Conservation (phyloP, 495 filamentous ascomycete species). For the Talaromyces adpressus region DNA sequence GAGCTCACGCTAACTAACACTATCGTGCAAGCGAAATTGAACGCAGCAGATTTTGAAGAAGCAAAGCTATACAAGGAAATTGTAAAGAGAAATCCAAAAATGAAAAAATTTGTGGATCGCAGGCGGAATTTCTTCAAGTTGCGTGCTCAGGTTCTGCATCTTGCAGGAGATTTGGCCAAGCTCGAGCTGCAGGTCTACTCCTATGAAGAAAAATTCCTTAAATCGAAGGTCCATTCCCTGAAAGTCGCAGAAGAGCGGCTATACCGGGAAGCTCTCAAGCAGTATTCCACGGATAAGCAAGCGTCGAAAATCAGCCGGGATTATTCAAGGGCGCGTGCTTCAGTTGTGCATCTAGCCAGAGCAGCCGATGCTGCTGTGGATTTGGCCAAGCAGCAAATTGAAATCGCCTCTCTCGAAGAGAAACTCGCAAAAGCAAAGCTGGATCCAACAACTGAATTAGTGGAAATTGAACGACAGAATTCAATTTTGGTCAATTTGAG, state of each 20-base stretch:
- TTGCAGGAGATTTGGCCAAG: conserved; percentile 7
- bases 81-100: not conserved
- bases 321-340: not conserved
- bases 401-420: conserved; percentile 11
- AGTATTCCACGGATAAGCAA: not conserved
- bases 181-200: not conserved
- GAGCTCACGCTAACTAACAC: not conserved
- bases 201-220: not conserved
- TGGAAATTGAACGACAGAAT: not conserved
- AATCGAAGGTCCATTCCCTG: not conserved
- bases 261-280: not conserved
- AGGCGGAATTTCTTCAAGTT: not conserved
- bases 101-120: not conserved
- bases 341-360: not conserved
- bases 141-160: not conserved
- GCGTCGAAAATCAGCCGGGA: not conserved
- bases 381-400: conserved; percentile 13
- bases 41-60: not conserved
- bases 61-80: not conserved
- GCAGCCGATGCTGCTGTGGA: not conserved
- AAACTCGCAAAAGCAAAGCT: not conserved
- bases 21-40: not conserved
- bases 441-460: not conserved
- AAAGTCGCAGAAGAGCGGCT: not conserved
- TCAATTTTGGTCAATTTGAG: not conserved